Conservation (phyloP, 2,329 filamentous ascomycete genomes). For the Alternaria gaisen region DNA sequence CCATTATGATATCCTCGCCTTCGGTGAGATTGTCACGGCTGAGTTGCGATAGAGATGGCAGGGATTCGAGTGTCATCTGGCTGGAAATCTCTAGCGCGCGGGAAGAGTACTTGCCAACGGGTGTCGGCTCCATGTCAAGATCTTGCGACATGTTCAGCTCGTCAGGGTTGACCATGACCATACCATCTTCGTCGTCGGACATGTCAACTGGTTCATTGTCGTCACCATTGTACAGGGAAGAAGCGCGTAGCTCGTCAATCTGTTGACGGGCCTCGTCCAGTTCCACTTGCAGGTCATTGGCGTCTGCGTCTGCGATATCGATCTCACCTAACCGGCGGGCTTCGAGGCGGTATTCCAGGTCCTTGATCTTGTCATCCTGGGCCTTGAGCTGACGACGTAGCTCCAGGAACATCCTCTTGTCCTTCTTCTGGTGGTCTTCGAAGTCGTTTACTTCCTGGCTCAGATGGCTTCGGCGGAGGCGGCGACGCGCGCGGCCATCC, state of each 20-base stretch:
- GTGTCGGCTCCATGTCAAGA: conserved; percentile 36
- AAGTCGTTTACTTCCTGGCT: conserved; percentile 54
- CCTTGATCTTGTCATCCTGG: conserved; percentile 48
- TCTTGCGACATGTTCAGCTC: conserved; percentile 45
- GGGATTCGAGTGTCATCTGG: conserved; percentile 41
- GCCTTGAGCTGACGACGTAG: conserved; percentile 49
- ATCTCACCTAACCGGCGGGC: conserved; percentile 50
- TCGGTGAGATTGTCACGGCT: conserved; percentile 39
- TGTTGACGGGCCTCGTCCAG: conserved; percentile 47
- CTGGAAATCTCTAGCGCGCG: conserved; percentile 41
- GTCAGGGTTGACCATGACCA: conserved; percentile 45
- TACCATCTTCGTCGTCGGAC: conserved; percentile 41
- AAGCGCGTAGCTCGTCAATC: conserved; percentile 47
- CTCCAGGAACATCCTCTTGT: conserved; percentile 49
- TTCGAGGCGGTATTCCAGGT: conserved; percentile 51
- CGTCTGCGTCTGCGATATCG: conserved; percentile 48
- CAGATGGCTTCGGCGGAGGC: conserved; percentile 52
- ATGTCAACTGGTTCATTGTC: conserved; percentile 33
- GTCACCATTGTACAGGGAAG: conserved; percentile 42
- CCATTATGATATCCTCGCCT: conserved; percentile 27
- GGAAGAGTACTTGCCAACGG: conserved; percentile 40
- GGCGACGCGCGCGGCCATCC: conserved; percentile 46
- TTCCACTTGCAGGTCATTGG: conserved; percentile 44
- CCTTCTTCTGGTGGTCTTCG: conserved; percentile 49
- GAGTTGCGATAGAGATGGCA: conserved; percentile 36